Base-by-base conservation (phyloP, 2,329 filamentous ascomycete genomes). In the Botrytis byssoidea region DNA sequence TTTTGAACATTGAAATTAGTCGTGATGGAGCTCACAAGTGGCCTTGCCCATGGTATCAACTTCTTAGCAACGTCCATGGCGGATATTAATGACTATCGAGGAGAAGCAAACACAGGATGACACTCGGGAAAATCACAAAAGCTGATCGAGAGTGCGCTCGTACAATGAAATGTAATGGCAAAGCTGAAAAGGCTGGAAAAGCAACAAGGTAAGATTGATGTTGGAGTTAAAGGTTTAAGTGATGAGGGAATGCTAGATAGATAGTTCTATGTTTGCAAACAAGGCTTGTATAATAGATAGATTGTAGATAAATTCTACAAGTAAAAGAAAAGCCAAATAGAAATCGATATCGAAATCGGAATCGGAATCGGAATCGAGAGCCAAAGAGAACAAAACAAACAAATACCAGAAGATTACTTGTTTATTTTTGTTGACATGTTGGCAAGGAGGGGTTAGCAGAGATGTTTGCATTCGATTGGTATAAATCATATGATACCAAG, bases 11-110 rank as follows among this genome's bases (percentile, higher is more conserved):
- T 55, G 35, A 32, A 18, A 29, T 22, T 29, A 37, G 9, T 48
- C 35, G 51, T 40, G 20, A 42, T 18, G 48, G 44, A 48, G 73
- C 78, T 77, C 74, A 79, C 77, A 59, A 78, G 71, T n/a, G 78
- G 77, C n/a, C 75, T 74, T 29, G 70, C 75, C 37, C 75, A 74
- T 4, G 76, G 57, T 40, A 74, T 69, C 60, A 76, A 67, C 65
- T 73, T 79, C 2, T 67, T 68, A 18, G 69, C 59, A 22, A 61
- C 29, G n/a, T 73, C 40, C 77, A 79, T 78, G 32, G 66, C 64
- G 37, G 35, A 29, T 18, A 29, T 55, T 14, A 32, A 14, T 51
- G 55, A 18, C 29, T 55, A 14, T 63, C 18, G 22, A 80, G 29
- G 44, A 40, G 22, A 67, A 29, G 25, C 35, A 51, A 67, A 29